Percentiles rank a stretch among this genome's conserved stretches.
Conservation (phyloP, 2,329 filamentous ascomycete genomes). For the Arachnopeziza araneosa region DNA sequence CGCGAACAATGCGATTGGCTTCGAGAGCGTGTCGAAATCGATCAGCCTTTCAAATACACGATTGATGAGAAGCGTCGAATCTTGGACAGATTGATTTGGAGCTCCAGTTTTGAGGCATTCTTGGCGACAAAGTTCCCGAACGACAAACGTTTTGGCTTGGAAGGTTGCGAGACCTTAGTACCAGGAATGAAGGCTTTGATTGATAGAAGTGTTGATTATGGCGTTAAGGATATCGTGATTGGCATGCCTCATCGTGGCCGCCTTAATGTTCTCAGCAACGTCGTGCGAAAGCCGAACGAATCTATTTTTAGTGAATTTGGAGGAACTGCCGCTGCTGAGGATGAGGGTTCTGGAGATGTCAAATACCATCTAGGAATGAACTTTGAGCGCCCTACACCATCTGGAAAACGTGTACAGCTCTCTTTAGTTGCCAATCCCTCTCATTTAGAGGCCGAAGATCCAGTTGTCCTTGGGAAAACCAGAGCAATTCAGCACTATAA, state of each 20-base stretch:
- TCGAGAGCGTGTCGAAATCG: constrained; percentile 88
- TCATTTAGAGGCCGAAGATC: constrained; percentile 96
- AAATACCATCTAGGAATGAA: constrained; percentile 99
- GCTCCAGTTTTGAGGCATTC: constrained; percentile 94
- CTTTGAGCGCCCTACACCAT: constrained; percentile 96
- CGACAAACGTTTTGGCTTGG: constrained; percentile 97
- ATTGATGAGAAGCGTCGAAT: constrained; percentile 98
- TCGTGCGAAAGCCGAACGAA: constrained; percentile 98
- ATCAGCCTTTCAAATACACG: constrained; percentile 92
- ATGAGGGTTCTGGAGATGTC: constrained; percentile 96
- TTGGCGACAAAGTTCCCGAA: constrained; percentile 97
- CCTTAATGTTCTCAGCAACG: constrained; percentile 96
- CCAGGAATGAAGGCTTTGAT: constrained; percentile 99
- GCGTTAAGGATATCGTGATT: constrained; percentile 98
- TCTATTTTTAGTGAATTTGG: constrained; percentile 99
- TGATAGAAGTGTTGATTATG: constrained; percentile 95
- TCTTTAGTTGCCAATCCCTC: constrained; percentile 98
- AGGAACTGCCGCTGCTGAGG: constrained; percentile 77
- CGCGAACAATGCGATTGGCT: constrained; percentile 98
- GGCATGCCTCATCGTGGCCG: constrained; percentile 99
- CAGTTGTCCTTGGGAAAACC: constrained; percentile 95
- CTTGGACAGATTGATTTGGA: constrained; percentile 96
- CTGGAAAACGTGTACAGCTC: constrained; percentile 97
- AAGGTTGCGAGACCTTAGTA: constrained; percentile 94
- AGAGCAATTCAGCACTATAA: constrained; percentile 99